These are phyloP conservation scores for Fusarium falciforme DNA, from an alignment of 2,329 filamentous ascomycete genomes.

Conservation along the genomic window DNA sequence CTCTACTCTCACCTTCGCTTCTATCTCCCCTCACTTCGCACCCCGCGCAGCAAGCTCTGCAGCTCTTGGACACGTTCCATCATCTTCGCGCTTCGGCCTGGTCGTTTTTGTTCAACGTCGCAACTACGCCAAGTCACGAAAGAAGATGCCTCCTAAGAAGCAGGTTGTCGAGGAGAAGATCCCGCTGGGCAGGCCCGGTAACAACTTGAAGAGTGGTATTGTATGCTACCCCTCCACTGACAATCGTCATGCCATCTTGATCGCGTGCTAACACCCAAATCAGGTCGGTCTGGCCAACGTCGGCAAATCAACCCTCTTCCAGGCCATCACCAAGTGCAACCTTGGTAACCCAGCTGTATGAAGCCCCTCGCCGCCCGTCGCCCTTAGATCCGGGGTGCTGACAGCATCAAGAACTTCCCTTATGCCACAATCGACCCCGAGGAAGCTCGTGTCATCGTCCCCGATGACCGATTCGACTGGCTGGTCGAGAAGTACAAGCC, in stretches of 20 bases:
- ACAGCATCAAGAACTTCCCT: constrained; percentile 84
- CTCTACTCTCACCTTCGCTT: constrained; percentile 62
- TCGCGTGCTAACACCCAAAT: constrained; percentile 42
- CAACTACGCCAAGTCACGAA: constrained; percentile 71
- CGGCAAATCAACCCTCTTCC: constrained; percentile 99
- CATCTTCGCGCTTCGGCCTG: constrained; percentile 63
- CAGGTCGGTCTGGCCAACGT: constrained; percentile 99
- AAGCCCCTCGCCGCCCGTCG: constrained; percentile 50
- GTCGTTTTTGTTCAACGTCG: constrained; percentile 62
- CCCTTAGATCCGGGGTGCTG: constrained; percentile 53
- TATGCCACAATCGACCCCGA: constrained; percentile 99
- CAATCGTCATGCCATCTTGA: not conserved
- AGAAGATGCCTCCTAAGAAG: constrained; percentile 97
- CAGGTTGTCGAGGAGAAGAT: constrained; percentile 92
- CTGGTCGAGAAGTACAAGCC: constrained; percentile 96
- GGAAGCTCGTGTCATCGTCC: constrained; percentile 96
- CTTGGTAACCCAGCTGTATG: constrained; percentile 96
- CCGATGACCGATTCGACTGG: constrained; percentile 97
- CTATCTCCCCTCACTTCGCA: constrained; percentile 59
- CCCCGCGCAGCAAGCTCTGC: constrained; percentile 76
- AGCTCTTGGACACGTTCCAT: constrained; percentile 62
- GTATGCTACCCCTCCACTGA: constrained; percentile 62
- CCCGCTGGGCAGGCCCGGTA: constrained; percentile 93
- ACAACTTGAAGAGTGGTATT: constrained; percentile 99
- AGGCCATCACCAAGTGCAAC: constrained; percentile 97